Conservation (phyloP, 306 rosid genomes). For the Calophaca sinica region DNA sequence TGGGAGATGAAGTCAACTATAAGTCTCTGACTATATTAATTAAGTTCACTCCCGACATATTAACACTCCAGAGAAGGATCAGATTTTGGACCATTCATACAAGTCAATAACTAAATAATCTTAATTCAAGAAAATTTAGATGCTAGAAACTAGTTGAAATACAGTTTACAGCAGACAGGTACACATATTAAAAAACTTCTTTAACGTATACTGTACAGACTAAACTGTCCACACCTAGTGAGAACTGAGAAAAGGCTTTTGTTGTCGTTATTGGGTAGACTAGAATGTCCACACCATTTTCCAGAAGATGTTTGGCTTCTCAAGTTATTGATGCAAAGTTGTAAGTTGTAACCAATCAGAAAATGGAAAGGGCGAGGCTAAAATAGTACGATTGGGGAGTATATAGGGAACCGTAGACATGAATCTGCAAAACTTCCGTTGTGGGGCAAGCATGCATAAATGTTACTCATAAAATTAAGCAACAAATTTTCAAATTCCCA, state of each 20-base stretch:
- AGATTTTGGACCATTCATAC: slow-evolving; percentile 14
- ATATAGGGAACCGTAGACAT: slow-evolving; percentile 20
- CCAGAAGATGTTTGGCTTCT: slow-evolving; percentile 37
- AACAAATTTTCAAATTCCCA: slow-evolving; percentile 24
- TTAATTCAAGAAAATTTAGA: slow-evolving; percentile 30
- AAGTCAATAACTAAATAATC: slow-evolving; percentile 19
- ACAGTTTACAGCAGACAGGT: slow-evolving; percentile 33
- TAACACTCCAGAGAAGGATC: slow-evolving; percentile 20
- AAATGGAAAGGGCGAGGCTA: slow-evolving; percentile 16
- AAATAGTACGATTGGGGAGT: slow-evolving; percentile 8
- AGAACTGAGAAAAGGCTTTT: slow-evolving; percentile 5
- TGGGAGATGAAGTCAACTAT: slow-evolving; percentile 35
- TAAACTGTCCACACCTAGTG: background rate
- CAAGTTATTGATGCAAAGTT: slow-evolving; percentile 28
- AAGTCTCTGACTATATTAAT: slow-evolving; percentile 28
- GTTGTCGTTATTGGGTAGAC: slow-evolving; percentile 17
- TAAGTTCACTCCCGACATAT: slow-evolving; percentile 35
- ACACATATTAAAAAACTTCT: background rate
- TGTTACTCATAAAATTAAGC: slow-evolving; percentile 35
- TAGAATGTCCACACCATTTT: slow-evolving; percentile 35
- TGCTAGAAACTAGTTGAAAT: slow-evolving; percentile 26
- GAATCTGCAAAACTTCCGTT: slow-evolving; percentile 23
- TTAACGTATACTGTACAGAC: slow-evolving; percentile 13
- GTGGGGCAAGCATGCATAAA: slow-evolving; percentile 23
- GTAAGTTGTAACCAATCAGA: slow-evolving; percentile 25